Conservation (phyloP, 2,329 filamentous ascomycete genomes). For the Diaporthe destruens region DNA sequence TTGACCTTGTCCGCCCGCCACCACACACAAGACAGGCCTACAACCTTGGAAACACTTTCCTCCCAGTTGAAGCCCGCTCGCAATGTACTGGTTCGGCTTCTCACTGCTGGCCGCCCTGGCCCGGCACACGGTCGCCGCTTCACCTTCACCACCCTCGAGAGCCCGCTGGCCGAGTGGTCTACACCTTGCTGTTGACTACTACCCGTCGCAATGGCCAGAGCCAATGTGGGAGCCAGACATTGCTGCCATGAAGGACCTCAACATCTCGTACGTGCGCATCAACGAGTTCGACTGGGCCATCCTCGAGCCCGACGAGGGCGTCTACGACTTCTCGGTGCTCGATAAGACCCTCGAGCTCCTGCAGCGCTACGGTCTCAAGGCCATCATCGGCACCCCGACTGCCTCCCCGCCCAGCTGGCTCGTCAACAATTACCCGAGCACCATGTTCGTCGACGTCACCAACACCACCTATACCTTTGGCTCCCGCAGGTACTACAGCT, state of each 20-base stretch:
- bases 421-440: slow-evolving; percentile 42
- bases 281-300: slow-evolving; percentile 46
- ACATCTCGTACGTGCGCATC: slow-evolving; percentile 44
- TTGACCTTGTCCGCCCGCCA: neutral
- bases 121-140: neutral
- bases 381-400: slow-evolving; percentile 45
- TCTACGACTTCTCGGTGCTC: slow-evolving; percentile 45
- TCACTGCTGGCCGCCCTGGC: slow-evolving; percentile 29
- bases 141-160: slow-evolving; percentile 25
- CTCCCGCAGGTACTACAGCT: slow-evolving; percentile 45
- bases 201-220: slow-evolving; percentile 46
- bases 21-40: no score
- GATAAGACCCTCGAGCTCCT: slow-evolving; percentile 44
- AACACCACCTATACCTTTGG: slow-evolving; percentile 45
- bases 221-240: slow-evolving; percentile 45
- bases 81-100: slow-evolving; percentile 24
- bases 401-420: slow-evolving; percentile 45
- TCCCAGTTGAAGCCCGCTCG: neutral
- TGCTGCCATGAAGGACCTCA: slow-evolving; percentile 43
- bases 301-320: slow-evolving; percentile 43
- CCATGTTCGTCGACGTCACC: slow-evolving; percentile 45
- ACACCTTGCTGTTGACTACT: slow-evolving; percentile 45
- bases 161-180: slow-evolving; percentile 44
- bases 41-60: no score
- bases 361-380: slow-evolving; percentile 42